Base-by-base conservation (phyloP, 345 rosid genomes). In the Bruguiera sexangula region DNA sequence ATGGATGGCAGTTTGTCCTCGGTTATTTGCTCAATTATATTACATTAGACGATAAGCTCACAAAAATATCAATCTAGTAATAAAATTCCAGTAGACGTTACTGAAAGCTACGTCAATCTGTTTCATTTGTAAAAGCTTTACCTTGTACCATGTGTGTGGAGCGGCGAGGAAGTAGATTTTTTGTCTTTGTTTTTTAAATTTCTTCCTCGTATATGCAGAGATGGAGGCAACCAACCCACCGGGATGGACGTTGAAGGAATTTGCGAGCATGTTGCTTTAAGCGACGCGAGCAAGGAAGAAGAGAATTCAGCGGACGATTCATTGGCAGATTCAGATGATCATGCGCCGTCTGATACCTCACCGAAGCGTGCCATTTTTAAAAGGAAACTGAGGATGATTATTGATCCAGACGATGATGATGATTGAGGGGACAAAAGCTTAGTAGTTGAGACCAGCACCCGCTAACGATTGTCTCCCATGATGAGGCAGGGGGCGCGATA, bases 341-440 rank as follows among this genome's bases (percentile, higher is more conserved):
- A 43, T n/a, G 54, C 67, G 21, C 5, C 69, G 26, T 19, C 74
- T 15, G 69, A 7, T 36, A 75, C 66, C 13, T 48, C 71, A 30
- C 24, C 67, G 6, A 67, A 66, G 68, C 76, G 76, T 67, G 74
- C 85, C 48, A 70, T 72, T 37, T 63, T 66, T 61, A 83, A 85
- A 70, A 85, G 95, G 73, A 88, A 84, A 68, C 3, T 81, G 81
- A 85, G 88, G 79, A 80, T 90, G 83, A 83, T 87, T 36, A 64
- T 88, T 65, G 96, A 56, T 6, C 26, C 37, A 2, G 37, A 43
- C 9, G 39, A 13, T 3, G 50, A 43, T 3, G 50, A 43, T 43
- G 16, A 39, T 39, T 39, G 46, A 11, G 46, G 10, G 1, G 46
- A 39, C 50, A 43, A 43, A 43, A 15, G 50, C 48, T 11, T 43